Conservation (phyloP, 2,329 filamentous ascomycete species). For the Shiraia bambusicola region DNA sequence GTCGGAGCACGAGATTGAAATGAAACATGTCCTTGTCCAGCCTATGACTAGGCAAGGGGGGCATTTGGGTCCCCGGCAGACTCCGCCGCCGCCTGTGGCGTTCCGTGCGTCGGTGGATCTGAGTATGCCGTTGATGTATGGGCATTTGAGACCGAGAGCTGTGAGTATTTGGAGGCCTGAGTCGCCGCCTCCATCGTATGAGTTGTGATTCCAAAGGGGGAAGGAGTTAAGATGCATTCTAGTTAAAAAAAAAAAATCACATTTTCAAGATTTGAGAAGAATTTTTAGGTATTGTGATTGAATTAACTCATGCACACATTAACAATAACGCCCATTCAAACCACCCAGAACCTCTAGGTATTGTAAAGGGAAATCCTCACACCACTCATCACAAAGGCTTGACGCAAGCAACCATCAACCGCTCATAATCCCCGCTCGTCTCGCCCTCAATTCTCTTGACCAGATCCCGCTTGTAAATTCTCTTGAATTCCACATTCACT, state of each 20-base stretch:
- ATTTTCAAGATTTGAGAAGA: no score
- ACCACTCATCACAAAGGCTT: slow-evolving; percentile 24
- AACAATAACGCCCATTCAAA: background rate
- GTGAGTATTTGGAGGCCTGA: slow-evolving; percentile 3
- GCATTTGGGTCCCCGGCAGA: slow-evolving; percentile 17
- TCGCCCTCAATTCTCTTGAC: slow-evolving; percentile 73
- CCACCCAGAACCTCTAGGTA: no score
- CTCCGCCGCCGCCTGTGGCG: slow-evolving; percentile 4
- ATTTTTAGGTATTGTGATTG: no score
- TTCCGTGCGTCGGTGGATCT: slow-evolving; percentile 7
- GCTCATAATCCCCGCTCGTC: slow-evolving; percentile 81
- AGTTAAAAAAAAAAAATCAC: no score
- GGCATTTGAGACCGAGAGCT: slow-evolving; percentile 1
- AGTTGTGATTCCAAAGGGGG: no score
- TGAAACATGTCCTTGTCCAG: slow-evolving; percentile 15
- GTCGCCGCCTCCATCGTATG: slow-evolving; percentile 5
- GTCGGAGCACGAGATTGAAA: slow-evolving; percentile 18
- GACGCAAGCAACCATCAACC: slow-evolving; percentile 68
- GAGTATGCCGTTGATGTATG: slow-evolving; percentile 3
- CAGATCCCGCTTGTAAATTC: slow-evolving; percentile 68
- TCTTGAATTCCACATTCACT: slow-evolving; percentile 75
- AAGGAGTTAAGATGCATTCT: no score
- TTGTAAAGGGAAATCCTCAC: no score
- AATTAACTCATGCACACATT: no score
- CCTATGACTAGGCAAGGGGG: slow-evolving; percentile 21